Evolutionary conservation across 2,329 filamentous ascomycete genomes (phyloP).

Genomic region (Scolecobasidium constrictum): DNA sequence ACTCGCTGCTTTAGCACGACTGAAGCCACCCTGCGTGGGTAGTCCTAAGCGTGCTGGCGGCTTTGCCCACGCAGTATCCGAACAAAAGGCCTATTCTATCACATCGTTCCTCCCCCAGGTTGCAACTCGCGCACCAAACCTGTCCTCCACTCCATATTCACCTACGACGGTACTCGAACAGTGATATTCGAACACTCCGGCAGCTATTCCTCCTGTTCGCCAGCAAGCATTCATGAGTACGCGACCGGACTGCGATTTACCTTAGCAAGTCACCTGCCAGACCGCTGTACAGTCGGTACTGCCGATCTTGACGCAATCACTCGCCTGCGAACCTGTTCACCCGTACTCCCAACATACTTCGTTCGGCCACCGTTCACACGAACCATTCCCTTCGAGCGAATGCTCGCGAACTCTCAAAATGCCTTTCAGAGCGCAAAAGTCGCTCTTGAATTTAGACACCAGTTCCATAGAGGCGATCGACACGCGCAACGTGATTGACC

Average conservation of each 20-base stretch:
- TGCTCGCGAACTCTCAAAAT: conserved; percentile 36
- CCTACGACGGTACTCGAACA: too few relatives aligned
- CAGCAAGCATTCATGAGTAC: background rate
- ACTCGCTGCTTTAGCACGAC: too few relatives aligned
- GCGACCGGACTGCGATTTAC: background rate
- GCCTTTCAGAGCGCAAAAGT: conserved; percentile 73
- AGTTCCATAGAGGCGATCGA: conserved; percentile 91
- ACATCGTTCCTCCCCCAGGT: too few relatives aligned
- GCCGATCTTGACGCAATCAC: conserved; percentile 8
- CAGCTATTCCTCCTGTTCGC: too few relatives aligned
- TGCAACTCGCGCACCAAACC: too few relatives aligned
- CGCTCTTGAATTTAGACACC: conserved; percentile 84
- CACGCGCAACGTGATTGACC: conserved; percentile 80
- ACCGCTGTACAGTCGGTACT: background rate
- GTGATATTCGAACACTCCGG: too few relatives aligned
- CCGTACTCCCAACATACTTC: background rate
- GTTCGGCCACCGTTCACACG: background rate
- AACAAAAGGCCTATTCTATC: too few relatives aligned
- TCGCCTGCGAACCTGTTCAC: background rate
- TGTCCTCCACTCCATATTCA: too few relatives aligned
- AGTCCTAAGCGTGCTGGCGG: too few relatives aligned
- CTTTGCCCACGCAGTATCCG: too few relatives aligned
- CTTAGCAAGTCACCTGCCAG: background rate
- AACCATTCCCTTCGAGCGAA: too few relatives aligned
- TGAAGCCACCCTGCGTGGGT: too few relatives aligned